A percentile compares a stretch with the other conserved stretches of the same genome.
These are phyloP conservation scores for Aureobasidium sp. DNA, from an alignment of 2,329 filamentous ascomycete species.

Conservation along the genomic window DNA sequence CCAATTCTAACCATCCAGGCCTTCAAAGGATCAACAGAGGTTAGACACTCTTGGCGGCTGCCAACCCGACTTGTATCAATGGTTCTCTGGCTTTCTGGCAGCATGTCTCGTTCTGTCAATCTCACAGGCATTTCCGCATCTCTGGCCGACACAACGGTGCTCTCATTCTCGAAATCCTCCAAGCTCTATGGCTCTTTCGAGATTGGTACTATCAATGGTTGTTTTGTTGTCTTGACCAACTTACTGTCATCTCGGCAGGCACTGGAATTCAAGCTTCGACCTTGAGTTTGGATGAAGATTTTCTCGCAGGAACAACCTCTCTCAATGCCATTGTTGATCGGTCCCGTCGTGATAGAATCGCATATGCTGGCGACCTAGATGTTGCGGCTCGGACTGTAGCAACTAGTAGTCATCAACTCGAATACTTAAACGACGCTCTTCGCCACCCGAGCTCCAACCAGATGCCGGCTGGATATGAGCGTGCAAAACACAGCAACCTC, in stretches of 20 bases:
- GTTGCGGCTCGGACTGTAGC: not conserved
- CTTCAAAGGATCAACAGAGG: not conserved
- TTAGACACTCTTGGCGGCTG: not conserved
- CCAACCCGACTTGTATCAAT: not conserved
- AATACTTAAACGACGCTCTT: not conserved
- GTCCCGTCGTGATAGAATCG: not conserved
- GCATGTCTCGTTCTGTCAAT: not conserved
- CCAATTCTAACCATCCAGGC: not conserved
- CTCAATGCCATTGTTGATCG: not conserved
- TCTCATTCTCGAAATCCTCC: not conserved
- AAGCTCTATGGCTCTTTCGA: not conserved
- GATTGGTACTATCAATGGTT: not conserved
- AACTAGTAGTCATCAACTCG: not conserved
- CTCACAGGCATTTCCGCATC: not conserved
- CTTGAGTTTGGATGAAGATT: not conserved
- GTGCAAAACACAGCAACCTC: not conserved
- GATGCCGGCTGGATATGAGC: not conserved
- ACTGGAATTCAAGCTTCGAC: not conserved
- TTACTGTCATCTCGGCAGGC: not conserved
- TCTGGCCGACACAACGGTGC: not conserved
- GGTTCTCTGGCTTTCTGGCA: not conserved
- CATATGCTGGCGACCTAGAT: not conserved
- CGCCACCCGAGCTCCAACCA: not conserved
- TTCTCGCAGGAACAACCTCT: not conserved
- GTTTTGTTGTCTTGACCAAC: not conserved